Evolutionary conservation across 2,329 filamentous ascomycete species (phyloP), one percentile per base, ranked within the genome.

Genomic region (Aspergillus sp.): DNA sequence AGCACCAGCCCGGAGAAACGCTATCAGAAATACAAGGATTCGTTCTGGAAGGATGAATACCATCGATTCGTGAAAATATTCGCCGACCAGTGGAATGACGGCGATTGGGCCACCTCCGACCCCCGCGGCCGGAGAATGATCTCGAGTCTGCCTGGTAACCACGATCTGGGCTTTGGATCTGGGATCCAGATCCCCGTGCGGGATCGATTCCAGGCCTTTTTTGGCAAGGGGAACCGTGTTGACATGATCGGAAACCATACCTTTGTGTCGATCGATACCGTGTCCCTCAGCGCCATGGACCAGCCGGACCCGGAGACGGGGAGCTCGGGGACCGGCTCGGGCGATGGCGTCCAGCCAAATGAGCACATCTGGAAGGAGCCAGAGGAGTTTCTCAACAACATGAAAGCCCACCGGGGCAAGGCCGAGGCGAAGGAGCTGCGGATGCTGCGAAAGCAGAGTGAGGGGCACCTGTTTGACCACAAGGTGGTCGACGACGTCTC

Each of bases 201-300:
- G 47, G 81, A 94, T 63, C 81, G 94, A 14, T 99, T 97, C 70
- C 84, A 88, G 64, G 84, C 87, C 3, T 96, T 87, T 67, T 97
- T 99, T 73, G 94, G 94, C 4, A 87, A 94, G 50, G 84, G 87
- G n/a, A 97, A 97, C 70, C 81, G 90, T 7, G 86, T 99, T 17
- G 91, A 97, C 69, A 81, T 97, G 4, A 81, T 97, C 49, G 94
- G 90, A 11, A 99, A 99, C 66, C 94, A 99, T 69, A 95, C 91
- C 0, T 91, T 99, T 67, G 89, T 99, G 17, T 95, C 91, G 0
- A 81, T 99, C 6, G 94, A 99, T 68, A 84, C 88, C 0, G 87
- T 96, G 4, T 97, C 92, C 0, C 73, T 97, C 63, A 96, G 91
- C 65, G 93, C 94, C 3, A 77, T 81, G 67, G 81, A 82, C 48